A percentile compares a stretch with the other conserved stretches of the same genome.
These are phyloP conservation scores for Esteya vermicola DNA, from an alignment of 2,329 filamentous ascomycete genomes.

Conservation along the genomic window DNA sequence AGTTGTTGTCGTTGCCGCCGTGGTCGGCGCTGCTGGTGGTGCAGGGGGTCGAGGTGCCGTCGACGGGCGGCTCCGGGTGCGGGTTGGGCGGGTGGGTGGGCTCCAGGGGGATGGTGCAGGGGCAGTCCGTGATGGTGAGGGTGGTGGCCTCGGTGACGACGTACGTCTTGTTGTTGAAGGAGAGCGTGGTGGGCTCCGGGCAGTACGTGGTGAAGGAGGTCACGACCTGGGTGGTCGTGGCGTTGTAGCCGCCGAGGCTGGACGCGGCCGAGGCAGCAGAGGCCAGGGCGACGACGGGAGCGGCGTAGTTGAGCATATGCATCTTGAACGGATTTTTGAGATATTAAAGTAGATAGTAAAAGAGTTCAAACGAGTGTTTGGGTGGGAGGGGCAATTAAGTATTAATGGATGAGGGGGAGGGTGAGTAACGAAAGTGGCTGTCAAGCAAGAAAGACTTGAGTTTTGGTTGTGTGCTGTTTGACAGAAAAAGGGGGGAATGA, in stretches of 20 bases:
- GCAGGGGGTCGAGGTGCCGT: neutral
- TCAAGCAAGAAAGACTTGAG: conserved; percentile 7
- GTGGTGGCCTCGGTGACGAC: conserved; percentile 21
- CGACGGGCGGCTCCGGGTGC: neutral
- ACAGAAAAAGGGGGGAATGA: neutral
- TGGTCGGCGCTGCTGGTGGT: neutral
- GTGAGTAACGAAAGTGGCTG: conserved; percentile 4
- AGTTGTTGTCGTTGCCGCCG: neutral
- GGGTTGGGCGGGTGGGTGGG: conserved; percentile 1
- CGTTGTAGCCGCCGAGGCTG: neutral
- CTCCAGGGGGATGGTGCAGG: conserved; percentile 7
- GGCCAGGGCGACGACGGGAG: conserved; percentile 8
- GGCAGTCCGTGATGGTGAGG: conserved; percentile 12
- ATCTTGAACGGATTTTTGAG: conserved; percentile 4
- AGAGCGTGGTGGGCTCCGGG: conserved; percentile 52
- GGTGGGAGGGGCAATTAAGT: no score
- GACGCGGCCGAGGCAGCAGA: conserved; percentile 1
- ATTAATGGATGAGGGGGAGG: no score
- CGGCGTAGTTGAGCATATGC: conserved; percentile 7
- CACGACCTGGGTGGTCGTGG: conserved; percentile 26
- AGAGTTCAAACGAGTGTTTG: no score
- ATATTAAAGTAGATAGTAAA: neutral
- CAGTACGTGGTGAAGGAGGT: conserved; percentile 58
- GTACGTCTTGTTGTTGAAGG: conserved; percentile 53
- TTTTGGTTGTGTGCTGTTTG: neutral